Evolutionary conservation across 192 early-diverging fungal genomes (phyloP), one percentile per base, ranked within the genome.

Genomic region (Backusella sp.): DNA sequence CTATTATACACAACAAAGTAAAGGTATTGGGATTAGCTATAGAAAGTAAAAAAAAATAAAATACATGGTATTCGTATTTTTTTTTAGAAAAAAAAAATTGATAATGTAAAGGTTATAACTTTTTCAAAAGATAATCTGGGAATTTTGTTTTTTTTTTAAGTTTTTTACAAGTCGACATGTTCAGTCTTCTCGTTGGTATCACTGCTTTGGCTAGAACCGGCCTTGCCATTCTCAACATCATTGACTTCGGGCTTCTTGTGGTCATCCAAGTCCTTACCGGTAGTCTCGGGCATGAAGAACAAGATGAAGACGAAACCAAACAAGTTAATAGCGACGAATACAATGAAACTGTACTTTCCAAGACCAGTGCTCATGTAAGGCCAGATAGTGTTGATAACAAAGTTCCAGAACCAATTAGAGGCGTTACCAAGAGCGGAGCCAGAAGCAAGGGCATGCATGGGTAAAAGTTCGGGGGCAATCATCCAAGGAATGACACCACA

Each of bases 401-500:
- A 87, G 77, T 87, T 87, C 11, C 71, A 79, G 11, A 78, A 56
- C 89, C 94, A 97, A 77, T 95, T 95, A 30, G 92, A 84, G 6
- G 84, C 87, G 6, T 89, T 93, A 66, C 94, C 91, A 23, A 96
- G 79, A 5, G 92, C 88, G 0, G 90, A 89, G 30, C 91, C 92
- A 11, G 92, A 79, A 1, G 91, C 89, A 49, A 94, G 83, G 0
- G 93, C 93, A 78, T 92, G 92, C 15, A 89, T 85, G 2, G 95
- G 95, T 35, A 95, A 83, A 66, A 94, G 82, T 77, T 97, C 95
- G 15, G 94, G 90, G 1, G 92, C 83, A 66, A 93, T 89, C 34
- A 94, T 82, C 93, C 94, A 95, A 1, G 95, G 94, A 65, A 96
- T 93, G 3, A 90, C 90, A 62, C 95, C 95, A 15, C 92, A 83